Conservation (phyloP, 768 basidiomycete genomes). For the Leccinum subgranulosum region DNA sequence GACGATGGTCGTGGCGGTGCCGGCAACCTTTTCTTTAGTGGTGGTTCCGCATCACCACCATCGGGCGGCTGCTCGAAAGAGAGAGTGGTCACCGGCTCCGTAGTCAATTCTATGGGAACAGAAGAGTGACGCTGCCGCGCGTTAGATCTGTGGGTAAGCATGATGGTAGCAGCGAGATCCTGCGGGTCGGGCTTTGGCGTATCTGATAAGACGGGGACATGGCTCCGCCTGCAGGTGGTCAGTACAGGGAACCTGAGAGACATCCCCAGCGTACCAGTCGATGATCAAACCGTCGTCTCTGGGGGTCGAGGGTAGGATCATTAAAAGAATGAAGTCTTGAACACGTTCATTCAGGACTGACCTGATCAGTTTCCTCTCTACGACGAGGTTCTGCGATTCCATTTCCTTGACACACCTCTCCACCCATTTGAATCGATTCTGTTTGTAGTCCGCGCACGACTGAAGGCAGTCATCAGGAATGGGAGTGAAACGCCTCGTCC, state of each 20-base stretch:
- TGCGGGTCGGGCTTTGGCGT: constrained; percentile 23
- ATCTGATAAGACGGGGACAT: constrained; percentile 32
- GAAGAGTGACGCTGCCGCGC: constrained; percentile 10
- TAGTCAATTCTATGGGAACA: background rate
- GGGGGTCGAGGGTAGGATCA: background rate
- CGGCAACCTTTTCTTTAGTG: constrained; percentile 13
- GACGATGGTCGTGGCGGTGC: constrained; percentile 18
- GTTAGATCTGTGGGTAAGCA: constrained; percentile 25
- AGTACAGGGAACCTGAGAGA: background rate
- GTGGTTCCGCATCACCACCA: background rate
- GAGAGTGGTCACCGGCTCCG: background rate
- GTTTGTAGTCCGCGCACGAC: constrained; percentile 15
- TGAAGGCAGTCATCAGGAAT: constrained; percentile 26
- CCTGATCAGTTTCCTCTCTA: constrained; percentile 28
- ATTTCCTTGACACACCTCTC: constrained; percentile 17
- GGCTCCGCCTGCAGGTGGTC: constrained; percentile 24
- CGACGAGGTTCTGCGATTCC: constrained; percentile 17
- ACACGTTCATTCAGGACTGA: constrained; percentile 8
- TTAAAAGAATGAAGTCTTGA: background rate
- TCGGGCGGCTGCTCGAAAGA: background rate
- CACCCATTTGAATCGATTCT: constrained; percentile 23
- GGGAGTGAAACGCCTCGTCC: constrained; percentile 28
- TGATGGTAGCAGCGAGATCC: constrained; percentile 29
- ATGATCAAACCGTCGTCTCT: constrained; percentile 31
- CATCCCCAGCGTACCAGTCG: constrained; percentile 24